Evolutionary conservation across 495 filamentous ascomycete species (phyloP).

Genomic region (Pyrenopolyporus hunteri): DNA sequence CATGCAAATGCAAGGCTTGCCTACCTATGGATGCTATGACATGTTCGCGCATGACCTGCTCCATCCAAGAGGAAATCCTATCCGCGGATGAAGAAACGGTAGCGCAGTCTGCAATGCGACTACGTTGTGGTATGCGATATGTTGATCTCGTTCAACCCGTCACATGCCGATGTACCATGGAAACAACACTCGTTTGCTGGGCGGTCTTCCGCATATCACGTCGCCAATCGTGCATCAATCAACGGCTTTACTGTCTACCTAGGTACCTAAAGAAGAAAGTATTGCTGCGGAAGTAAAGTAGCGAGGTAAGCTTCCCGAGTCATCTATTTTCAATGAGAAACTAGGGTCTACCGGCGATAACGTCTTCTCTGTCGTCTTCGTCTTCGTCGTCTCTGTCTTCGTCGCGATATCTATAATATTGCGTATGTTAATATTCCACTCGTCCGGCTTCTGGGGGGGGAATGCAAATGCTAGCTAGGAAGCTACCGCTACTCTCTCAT

Average conservation of each 20-base stretch:
- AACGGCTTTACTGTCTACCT: too few relatives aligned
- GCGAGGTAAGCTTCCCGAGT: not conserved
- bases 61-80: not conserved
- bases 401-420: constrained; percentile 1
- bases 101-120: too few relatives aligned
- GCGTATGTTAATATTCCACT: not conserved
- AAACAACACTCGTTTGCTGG: too few relatives aligned
- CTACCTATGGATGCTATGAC: not conserved
- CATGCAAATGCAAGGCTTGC: not conserved
- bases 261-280: too few relatives aligned
- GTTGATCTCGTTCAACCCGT: too few relatives aligned
- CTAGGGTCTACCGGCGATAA: not conserved
- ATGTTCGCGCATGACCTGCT: not conserved
- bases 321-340: not conserved
- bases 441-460: not conserved
- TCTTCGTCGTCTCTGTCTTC: too few relatives aligned
- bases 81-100: too few relatives aligned
- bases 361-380: too few relatives aligned
- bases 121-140: too few relatives aligned
- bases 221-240: not conserved
- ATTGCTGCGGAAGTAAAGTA: too few relatives aligned
- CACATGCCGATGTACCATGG: not conserved
- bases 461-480: constrained; percentile 10
- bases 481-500: constrained; percentile 1
- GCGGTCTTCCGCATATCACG: not conserved